Conservation (phyloP, 148 eudicot species). For the Nepenthes gracilis region DNA sequence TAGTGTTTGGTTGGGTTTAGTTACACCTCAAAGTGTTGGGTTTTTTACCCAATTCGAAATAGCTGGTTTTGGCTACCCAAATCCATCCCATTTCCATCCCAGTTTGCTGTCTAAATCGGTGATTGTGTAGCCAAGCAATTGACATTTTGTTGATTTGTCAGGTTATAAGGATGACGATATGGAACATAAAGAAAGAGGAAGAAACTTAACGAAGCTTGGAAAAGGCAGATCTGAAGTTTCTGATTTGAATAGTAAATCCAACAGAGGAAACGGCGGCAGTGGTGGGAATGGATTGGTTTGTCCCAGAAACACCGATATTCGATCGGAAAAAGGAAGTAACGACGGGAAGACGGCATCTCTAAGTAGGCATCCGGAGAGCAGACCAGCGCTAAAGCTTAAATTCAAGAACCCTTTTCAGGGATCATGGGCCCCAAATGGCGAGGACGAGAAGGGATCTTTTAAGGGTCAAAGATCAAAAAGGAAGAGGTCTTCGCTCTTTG, state of each 20-base stretch:
- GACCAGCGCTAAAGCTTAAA: slow-evolving; percentile 65
- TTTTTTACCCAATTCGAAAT: no score
- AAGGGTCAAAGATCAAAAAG: slow-evolving; percentile 95
- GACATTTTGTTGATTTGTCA: slow-evolving; percentile 12
- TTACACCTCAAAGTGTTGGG: no score
- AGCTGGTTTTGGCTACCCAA: no score
- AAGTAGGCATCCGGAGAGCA: slow-evolving; percentile 31
- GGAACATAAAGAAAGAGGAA: slow-evolving; percentile 34
- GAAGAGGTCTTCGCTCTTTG: slow-evolving; percentile 41
- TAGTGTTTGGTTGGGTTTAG: not conserved
- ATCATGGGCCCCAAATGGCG: slow-evolving; percentile 42
- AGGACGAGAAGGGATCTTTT: slow-evolving; percentile 57
- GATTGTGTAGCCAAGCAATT: not conserved
- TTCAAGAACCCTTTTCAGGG: slow-evolving; percentile 54
- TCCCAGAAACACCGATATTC: slow-evolving; percentile 21
- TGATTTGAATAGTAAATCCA: slow-evolving; percentile 13
- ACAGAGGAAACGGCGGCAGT: slow-evolving; percentile 17
- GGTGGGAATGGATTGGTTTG: slow-evolving; percentile 29
- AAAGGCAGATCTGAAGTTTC: slow-evolving; percentile 34
- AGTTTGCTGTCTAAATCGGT: not conserved
- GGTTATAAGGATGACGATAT: slow-evolving; percentile 31
- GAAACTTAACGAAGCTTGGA: slow-evolving; percentile 51
- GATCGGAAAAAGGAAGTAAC: slow-evolving; percentile 17
- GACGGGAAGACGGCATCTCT: slow-evolving; percentile 33
- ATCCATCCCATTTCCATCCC: no score